Evolutionary conservation across 208 protist species (phyloP).

Genomic region (Leptomonas pyrrhocoris): DNA sequence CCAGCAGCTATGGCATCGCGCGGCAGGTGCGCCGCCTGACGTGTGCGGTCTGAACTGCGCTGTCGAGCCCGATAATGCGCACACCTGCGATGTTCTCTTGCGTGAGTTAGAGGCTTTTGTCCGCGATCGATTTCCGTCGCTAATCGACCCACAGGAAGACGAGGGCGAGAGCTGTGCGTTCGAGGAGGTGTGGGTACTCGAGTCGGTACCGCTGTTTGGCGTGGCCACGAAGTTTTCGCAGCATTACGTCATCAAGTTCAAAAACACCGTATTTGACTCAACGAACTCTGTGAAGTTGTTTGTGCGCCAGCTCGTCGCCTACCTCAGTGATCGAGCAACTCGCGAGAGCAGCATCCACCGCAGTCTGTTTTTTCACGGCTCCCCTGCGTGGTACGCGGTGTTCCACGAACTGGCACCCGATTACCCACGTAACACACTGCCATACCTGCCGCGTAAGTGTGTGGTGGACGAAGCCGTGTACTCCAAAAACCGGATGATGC

Average conservation of each 20-base stretch:
- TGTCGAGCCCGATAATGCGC: conserved; percentile 42
- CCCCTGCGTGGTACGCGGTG: conserved; percentile 24
- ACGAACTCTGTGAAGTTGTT: conserved; percentile 58
- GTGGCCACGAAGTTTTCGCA: conserved; percentile 73
- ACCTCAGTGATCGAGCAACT: conserved; percentile 34
- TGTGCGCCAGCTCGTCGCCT: conserved; percentile 65
- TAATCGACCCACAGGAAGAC: conserved; percentile 2
- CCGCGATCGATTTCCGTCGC: conserved; percentile 30
- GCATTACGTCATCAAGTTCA: conserved; percentile 81
- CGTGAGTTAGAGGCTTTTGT: conserved; percentile 52
- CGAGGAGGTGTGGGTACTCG: conserved; percentile 54
- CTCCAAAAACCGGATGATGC: conserved; percentile 81
- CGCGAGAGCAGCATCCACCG: conserved; percentile 40
- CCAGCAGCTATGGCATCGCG: conserved; percentile 15
- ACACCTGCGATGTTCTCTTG: conserved; percentile 47
- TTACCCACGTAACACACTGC: conserved; percentile 40
- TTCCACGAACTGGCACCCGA: conserved; percentile 12
- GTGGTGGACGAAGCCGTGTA: conserved; percentile 87
- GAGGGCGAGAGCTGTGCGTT: conserved; percentile 1
- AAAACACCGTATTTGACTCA: conserved; percentile 45
- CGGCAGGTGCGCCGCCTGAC: conserved; percentile 16
- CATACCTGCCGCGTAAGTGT: conserved; percentile 58
- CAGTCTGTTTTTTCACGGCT: conserved; percentile 76
- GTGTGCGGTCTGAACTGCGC: conserved; percentile 59
- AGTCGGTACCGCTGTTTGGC: conserved; percentile 36